Conservation (phyloP, 2,329 filamentous ascomycete species). For the Venturia pyrina region DNA sequence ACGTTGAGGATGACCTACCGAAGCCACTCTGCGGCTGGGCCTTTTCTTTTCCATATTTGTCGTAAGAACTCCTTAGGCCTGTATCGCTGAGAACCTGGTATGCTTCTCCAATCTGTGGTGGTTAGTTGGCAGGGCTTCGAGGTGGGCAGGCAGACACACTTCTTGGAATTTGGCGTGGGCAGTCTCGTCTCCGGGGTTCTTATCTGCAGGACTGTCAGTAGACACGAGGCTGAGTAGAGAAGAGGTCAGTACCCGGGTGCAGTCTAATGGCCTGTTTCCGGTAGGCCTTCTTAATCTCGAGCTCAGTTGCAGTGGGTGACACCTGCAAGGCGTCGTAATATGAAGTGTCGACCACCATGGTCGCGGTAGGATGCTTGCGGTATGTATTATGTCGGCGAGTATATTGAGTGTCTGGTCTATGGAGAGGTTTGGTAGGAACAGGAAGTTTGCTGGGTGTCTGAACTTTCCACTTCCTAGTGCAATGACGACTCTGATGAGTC, state of each 20-base stretch:
- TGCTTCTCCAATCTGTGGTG: slow-evolving; percentile 52
- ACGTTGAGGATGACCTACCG: slow-evolving; percentile 37
- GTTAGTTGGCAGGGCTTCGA: slow-evolving; percentile 9
- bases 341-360: slow-evolving; percentile 77
- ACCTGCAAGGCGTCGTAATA: slow-evolving; percentile 87
- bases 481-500: not conserved
- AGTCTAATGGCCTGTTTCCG: slow-evolving; percentile 84
- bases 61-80: slow-evolving; percentile 82
- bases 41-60: slow-evolving; percentile 93
- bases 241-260: slow-evolving; percentile 57
- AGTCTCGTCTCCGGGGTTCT: slow-evolving; percentile 92
- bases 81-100: slow-evolving; percentile 79
- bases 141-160: slow-evolving; percentile 36
- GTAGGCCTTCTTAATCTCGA: slow-evolving; percentile 97
- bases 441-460: not conserved
- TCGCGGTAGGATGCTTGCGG: not conserved
- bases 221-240: slow-evolving; percentile 3
- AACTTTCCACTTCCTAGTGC: not conserved
- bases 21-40: slow-evolving; percentile 88
- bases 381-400: not conserved
- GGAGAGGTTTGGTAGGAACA: not conserved
- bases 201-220: slow-evolving; percentile 49
- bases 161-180: slow-evolving; percentile 91
- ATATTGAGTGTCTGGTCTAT: not conserved
- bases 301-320: slow-evolving; percentile 70